These are phyloP conservation scores for Exutisphaerella laricina DNA, from an alignment of 2,329 filamentous ascomycete genomes.

Conservation along the genomic window DNA sequence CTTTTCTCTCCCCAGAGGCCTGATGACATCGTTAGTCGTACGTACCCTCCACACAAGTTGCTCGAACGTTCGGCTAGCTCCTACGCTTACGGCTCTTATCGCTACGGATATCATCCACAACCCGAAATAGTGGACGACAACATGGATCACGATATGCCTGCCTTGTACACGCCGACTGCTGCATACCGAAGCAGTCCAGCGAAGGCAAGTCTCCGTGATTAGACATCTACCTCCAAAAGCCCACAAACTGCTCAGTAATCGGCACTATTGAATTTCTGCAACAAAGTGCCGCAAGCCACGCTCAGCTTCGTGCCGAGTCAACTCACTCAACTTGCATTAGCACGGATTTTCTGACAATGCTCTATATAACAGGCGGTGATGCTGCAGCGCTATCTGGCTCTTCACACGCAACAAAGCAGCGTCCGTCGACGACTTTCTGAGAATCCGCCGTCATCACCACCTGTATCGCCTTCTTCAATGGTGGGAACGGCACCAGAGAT, in stretches of 20 bases:
- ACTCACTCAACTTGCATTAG: conserved; percentile 2
- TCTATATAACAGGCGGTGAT: conserved; percentile 5
- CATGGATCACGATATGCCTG: conserved; percentile 1
- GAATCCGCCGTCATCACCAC: conserved; percentile 29
- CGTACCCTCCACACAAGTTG: too few relatives aligned
- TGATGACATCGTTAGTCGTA: too few relatives aligned
- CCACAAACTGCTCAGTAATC: neutral
- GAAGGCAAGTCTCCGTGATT: neutral
- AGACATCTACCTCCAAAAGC: neutral
- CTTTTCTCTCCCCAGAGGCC: too few relatives aligned
- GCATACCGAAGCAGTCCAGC: neutral
- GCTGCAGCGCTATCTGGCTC: conserved; percentile 1
- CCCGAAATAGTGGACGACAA: neutral
- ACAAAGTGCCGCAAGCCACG: conserved; percentile 2
- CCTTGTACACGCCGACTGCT: neutral
- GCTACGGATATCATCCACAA: neutral
- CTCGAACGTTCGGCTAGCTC: too few relatives aligned
- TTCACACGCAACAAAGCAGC: conserved; percentile 33
- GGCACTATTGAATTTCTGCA: neutral
- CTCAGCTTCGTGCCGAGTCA: neutral
- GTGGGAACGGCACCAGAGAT: conserved; percentile 17
- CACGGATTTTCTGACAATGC: neutral
- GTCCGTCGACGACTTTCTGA: conserved; percentile 36
- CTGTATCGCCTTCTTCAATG: conserved; percentile 28
- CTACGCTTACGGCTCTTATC: too few relatives aligned